Evolutionary conservation across 768 basidiomycete genomes (phyloP).

Genomic region (Paxillus rubicundulus): DNA sequence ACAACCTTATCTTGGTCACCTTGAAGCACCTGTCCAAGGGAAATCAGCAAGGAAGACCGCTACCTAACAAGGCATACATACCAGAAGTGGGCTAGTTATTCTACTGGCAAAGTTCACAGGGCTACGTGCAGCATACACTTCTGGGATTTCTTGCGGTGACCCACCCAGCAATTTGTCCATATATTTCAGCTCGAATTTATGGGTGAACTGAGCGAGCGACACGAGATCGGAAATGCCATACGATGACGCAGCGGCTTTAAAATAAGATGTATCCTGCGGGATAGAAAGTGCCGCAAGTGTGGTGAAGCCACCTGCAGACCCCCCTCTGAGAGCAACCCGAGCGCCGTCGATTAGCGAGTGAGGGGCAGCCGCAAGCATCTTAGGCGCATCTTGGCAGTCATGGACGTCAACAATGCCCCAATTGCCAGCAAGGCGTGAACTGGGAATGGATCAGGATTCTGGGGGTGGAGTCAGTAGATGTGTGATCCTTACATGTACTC

Average conservation of each 20-base stretch:
- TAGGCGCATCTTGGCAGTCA: conserved; percentile 59
- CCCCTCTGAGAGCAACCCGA: conserved; percentile 68
- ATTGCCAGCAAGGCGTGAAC: conserved; percentile 49
- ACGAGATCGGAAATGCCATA: conserved; percentile 69
- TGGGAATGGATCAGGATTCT: conserved; percentile 18
- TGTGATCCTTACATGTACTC: conserved; percentile 46
- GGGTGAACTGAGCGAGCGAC: conserved; percentile 57
- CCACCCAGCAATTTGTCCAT: conserved; percentile 65
- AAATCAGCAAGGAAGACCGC: not conserved
- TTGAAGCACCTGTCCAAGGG: conserved; percentile 57
- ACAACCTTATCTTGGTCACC: conserved; percentile 63
- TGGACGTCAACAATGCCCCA: conserved; percentile 78
- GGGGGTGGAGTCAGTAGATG: not conserved
- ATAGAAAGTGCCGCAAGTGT: conserved; percentile 48
- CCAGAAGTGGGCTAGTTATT: conserved; percentile 63
- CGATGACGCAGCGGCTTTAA: conserved; percentile 61
- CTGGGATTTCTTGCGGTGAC: conserved; percentile 46
- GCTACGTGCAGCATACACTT: conserved; percentile 58
- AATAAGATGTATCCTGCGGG: conserved; percentile 39
- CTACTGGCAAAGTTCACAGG: conserved; percentile 60
- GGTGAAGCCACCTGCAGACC: conserved; percentile 74
- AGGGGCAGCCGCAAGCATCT: conserved; percentile 43
- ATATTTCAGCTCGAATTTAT: conserved; percentile 69
- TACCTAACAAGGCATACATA: conserved; percentile 27
- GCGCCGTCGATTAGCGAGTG: conserved; percentile 58